Base-by-base conservation (phyloP, 129 eudicot genomes). In the Artemisia tridentata region DNA sequence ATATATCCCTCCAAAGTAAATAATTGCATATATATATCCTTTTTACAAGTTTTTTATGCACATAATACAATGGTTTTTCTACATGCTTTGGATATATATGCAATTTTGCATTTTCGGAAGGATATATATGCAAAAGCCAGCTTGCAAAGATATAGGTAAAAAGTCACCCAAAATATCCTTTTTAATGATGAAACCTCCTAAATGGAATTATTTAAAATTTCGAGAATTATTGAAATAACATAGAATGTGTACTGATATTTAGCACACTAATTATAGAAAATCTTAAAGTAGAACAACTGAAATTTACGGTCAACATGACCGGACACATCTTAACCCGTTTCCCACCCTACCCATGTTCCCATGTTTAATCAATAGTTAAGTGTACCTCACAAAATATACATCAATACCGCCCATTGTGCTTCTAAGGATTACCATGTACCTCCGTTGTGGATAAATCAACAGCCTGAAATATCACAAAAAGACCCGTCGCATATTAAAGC, bases 381-480 rank as follows among this genome's bases (percentile, higher is more conserved):
- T 12, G 58, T 89, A 93, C 97, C 99, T 95, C 81, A 95, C 99
- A 72, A 95, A 93, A 75, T 90, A 95, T 62, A 95, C 96, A 88
- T 95, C 99, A 16, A 95, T 90, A 45, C 95, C 96, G 67, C 99
- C 99, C 99, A 95, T 95, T 29, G 96, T 86, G 84, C 99, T 95
- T 85, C 99, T 74, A 68, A 95, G 96, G 62, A 95, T 88, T 62
- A 95, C 89, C 82, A 97, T 88, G 78, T 95, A 95, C 84, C 99
- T 90, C 81, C 96, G 84, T 68, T 90, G 99, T 51, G 91, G 93
- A 73, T 90, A 85, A 85, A 60, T 95, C 99, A 75, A 78, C 97
- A 70, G 85, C 92, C 98, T 89, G 71, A 58, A 55, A 80, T 14
- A 55, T 51, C 53, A 19, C 41, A 52, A 71, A 18, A 69, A 45